A percentile compares a stretch with the other conserved stretches of the same genome.
Conservation (phyloP, 192 early-diverging fungal genomes). For the Irineochytrium annulatum region DNA sequence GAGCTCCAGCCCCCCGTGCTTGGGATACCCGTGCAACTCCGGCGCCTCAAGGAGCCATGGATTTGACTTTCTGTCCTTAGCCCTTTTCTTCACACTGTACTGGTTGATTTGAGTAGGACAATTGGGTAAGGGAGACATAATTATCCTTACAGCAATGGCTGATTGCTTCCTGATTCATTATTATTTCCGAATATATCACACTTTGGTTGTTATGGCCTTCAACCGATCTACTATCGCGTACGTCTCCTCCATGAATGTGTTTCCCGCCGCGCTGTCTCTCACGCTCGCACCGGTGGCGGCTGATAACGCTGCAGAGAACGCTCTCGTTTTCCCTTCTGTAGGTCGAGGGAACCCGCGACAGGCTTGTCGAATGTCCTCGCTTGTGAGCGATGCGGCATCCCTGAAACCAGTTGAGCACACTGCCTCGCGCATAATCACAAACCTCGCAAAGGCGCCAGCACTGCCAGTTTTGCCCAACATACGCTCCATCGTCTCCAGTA, state of each 20-base stretch:
- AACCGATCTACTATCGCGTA: slow-evolving; percentile 21
- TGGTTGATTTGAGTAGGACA: too few relatives aligned
- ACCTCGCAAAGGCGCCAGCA: slow-evolving; percentile 29
- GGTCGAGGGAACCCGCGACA: slow-evolving; percentile 13
- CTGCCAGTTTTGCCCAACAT: slow-evolving; percentile 29
- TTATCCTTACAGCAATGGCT: too few relatives aligned
- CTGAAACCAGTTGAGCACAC: neutral
- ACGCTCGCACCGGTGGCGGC: slow-evolving; percentile 18
- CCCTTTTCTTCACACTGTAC: too few relatives aligned
- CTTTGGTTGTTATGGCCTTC: too few relatives aligned
- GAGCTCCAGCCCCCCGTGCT: too few relatives aligned
- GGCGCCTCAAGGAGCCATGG: too few relatives aligned
- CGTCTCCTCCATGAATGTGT: slow-evolving; percentile 24
- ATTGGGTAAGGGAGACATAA: too few relatives aligned
- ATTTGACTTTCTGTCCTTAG: too few relatives aligned
- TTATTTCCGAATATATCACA: too few relatives aligned
- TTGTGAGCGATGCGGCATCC: slow-evolving; percentile 21
- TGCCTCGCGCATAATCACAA: neutral
- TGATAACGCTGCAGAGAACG: slow-evolving; percentile 11
- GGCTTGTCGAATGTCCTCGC: slow-evolving; percentile 11
- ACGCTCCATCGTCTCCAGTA: slow-evolving; percentile 35
- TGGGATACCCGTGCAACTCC: too few relatives aligned
- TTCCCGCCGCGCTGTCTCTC: slow-evolving; percentile 9
- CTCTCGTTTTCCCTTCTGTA: slow-evolving; percentile 23
- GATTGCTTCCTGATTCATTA: too few relatives aligned